Percentiles rank a stretch among this genome's conserved stretches.
Conservation (phyloP, 1,284 basidiomycete genomes). For the Gomphus bonarii region DNA sequence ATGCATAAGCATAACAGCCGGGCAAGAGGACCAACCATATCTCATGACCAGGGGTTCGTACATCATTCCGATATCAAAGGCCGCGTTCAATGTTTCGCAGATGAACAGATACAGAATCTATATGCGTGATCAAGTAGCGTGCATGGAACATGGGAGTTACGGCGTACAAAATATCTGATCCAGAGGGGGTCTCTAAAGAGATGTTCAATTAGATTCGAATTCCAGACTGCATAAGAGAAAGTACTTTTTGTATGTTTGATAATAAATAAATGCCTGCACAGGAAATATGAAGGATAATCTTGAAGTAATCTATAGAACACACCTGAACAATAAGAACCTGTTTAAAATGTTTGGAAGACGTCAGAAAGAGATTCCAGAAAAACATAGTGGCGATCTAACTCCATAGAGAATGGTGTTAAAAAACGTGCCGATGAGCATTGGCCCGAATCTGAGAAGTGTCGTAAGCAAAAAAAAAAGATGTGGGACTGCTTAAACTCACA, state of each 20-base stretch:
- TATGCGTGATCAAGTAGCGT: background rate
- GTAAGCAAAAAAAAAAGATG: background rate
- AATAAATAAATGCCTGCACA: constrained; percentile 20
- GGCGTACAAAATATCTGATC: background rate
- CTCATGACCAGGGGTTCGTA: constrained; percentile 33
- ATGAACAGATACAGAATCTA: constrained; percentile 33
- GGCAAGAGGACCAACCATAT: constrained; percentile 24
- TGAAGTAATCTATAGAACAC: background rate
- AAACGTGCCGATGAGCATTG: background rate
- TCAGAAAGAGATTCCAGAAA: no score
- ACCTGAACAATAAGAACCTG: background rate
- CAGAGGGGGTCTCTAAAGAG: background rate
- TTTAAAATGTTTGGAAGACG: background rate
- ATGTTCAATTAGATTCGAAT: background rate
- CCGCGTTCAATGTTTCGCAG: constrained; percentile 33
- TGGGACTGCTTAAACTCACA: background rate
- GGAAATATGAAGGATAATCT: constrained; percentile 13
- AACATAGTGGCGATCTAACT: background rate
- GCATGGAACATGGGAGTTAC: background rate
- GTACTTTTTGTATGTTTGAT: constrained; percentile 11
- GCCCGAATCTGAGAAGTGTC: background rate
- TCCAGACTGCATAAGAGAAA: background rate
- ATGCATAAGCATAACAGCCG: background rate
- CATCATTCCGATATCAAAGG: constrained; percentile 32
- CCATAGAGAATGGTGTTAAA: background rate